Evolutionary conservation across 2,329 filamentous ascomycete genomes (phyloP), one percentile per base, ranked within the genome.

Genomic region (Hypoxylon sp.): DNA sequence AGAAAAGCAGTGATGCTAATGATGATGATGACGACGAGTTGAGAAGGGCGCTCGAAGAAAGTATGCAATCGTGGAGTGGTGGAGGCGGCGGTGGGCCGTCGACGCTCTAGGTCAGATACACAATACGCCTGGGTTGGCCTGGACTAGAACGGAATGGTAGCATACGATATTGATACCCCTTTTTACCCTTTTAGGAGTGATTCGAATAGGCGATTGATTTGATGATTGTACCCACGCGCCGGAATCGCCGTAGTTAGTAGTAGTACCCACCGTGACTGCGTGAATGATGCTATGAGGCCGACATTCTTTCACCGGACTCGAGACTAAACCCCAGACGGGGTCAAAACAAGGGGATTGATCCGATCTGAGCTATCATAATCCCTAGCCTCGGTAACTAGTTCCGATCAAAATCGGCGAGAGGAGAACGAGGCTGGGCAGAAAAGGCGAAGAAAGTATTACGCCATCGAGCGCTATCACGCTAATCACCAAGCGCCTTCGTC

Each of bases 31-130:
- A 73, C 13, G 71, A 74, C 22, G 69, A 74, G 34, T 53, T 76
- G 20, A 66, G 62, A 32, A 64, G 69, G 1, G 74, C 71, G 5
- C 39, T 76, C 11, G 71, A 74, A 43, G 73, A 74, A 59, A 76
- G 74, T 32, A 68, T 74, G 65, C 67, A 62, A 24, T 65, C 20
- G 20, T 47, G 44, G 44, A 17, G 44, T 15, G 43, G 22, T 15
- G 13, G 68, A 1, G 68, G 71, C 1, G 64, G 69, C 8, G 71
- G 69, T 5, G 71, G 70, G 3, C 68, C 71, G 15, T 73, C 71
- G 17, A 19, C 47, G 24, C 53, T 58, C 20, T 61, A 56, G 49
- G 39, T n/a, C 5, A 17, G 28, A 24, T 34, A 11, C 6, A 49
- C 3, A 22, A 34, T 49, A 37, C 8, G 30, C 19, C 1, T 1